Evolutionary conservation across 2,329 filamentous ascomycete species (phyloP).

Genomic region (Aspergillus nomiae): DNA sequence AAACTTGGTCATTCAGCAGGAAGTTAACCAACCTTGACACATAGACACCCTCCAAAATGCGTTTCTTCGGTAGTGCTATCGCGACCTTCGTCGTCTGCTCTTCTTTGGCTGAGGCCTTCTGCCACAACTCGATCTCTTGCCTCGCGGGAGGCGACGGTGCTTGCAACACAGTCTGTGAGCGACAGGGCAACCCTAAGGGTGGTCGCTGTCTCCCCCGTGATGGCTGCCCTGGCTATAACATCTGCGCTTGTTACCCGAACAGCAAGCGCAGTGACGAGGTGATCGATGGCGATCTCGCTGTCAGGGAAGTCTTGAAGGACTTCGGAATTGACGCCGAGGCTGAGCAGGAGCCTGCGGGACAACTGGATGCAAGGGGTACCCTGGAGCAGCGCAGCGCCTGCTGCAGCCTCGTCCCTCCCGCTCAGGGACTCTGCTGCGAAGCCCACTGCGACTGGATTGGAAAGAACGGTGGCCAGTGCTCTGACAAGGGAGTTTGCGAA

Average conservation of each 20-base stretch:
- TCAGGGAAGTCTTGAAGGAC: not conserved
- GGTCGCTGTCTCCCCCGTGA: conserved; percentile 9
- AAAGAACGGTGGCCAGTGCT: conserved; percentile 9
- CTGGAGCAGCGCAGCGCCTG: conserved; percentile 5
- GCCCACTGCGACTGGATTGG: conserved; percentile 4
- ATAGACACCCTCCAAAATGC: not conserved
- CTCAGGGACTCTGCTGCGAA: conserved; percentile 1
- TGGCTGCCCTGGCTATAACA: conserved; percentile 6
- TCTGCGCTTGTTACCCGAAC: conserved; percentile 7
- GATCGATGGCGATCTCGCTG: conserved; percentile 3
- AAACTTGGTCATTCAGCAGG: accelerated
- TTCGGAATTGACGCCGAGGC: not conserved
- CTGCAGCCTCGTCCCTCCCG: conserved; percentile 3
- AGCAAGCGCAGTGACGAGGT: conserved; percentile 7
- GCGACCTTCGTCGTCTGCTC: not conserved
- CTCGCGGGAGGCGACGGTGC: not conserved
- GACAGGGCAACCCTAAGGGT: conserved; percentile 4
- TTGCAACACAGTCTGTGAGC: conserved; percentile 7
- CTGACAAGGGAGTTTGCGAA: not conserved
- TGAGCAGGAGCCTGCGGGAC: too few relatives aligned
- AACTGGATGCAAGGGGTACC: not conserved
- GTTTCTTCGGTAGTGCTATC: not conserved
- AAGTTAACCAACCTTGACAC: not conserved
- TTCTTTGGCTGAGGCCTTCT: not conserved
- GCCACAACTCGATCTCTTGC: conserved; percentile 7